Evolutionary conservation across 2,329 filamentous ascomycete genomes (phyloP), one percentile per base, ranked within the genome.

Genomic region (Sporothrix protearum): DNA sequence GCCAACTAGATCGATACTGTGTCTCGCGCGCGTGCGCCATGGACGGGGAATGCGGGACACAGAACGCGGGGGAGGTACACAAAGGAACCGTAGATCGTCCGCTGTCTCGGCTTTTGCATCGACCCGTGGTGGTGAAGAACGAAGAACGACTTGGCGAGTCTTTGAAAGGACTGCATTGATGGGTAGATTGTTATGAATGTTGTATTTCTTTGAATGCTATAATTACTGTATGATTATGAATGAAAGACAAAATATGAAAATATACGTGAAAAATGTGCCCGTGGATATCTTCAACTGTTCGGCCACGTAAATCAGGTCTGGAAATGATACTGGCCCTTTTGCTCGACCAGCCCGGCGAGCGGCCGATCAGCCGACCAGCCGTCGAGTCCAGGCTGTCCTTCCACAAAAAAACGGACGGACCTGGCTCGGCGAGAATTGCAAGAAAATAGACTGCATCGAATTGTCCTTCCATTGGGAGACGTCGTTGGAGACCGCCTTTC

Each of bases 391-490:
- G 55, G 36, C 16, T 7, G 55, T 36, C 33, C 8, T 36, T 61
- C 16, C 30, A 33, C n/a, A 9, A 36, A 16, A 10, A 63, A 66
- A 66, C 61, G 61, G 61, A 61, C 68, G 69, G 69, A 70, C 69
- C 55, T 70, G 45, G 69, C 47, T 70, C 69, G 69, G 68, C 16
- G 25, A 67, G 63, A 49, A 22, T n/a, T 16, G 9, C 2, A 42
- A 42, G 4, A 2, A n/a, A 30, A 30, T 16, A 7, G 30, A 3
- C 3, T 61, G 19, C 33, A 39, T 14, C 2, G 28, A 16, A 10
- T 16, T n/a, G 30, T n/a, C 28, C 36, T 9, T 10, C 16, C 39
- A 2, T 2, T 45, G 7, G 36, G 22, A 25, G n/a, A 25, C n/a
- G 9, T 14, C 7, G 42, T 47, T 47, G 61, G 25, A 30, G 61